phyloP scores from a whole-genome alignment of 352 stramenopile species.

The Phytophthora agathidicida region DNA sequence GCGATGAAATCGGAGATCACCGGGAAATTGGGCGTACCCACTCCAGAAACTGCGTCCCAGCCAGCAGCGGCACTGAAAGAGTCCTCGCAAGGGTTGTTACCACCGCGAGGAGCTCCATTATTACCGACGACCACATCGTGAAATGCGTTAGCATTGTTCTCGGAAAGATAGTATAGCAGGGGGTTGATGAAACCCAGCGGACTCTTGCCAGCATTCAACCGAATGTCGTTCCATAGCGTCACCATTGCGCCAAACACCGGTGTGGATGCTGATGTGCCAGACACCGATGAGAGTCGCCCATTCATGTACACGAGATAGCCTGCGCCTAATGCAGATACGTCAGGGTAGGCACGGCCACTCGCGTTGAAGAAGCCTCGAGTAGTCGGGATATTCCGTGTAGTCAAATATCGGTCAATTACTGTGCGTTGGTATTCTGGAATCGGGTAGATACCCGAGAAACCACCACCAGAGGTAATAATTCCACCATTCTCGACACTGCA shows the following conservation, averaged over 20 bases:
- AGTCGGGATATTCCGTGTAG: conserved; percentile 49
- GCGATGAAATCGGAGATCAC: conserved; percentile 65
- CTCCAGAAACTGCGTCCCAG: conserved; percentile 90
- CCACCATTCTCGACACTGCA: conserved; percentile 73
- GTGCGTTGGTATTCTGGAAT: conserved; percentile 79
- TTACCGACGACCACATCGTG: conserved; percentile 89
- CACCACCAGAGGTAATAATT: conserved; percentile 87
- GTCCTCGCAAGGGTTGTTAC: conserved; percentile 54
- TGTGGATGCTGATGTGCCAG: conserved; percentile 87
- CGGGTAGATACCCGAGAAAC: conserved; percentile 87
- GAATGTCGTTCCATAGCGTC: conserved; percentile 87
- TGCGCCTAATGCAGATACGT: conserved; percentile 82
- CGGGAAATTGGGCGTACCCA: conserved; percentile 86
- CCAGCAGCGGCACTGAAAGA: conserved; percentile 84
- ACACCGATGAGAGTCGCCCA: conserved; percentile 50
- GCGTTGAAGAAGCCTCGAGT: conserved; percentile 76
- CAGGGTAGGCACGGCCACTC: conserved; percentile 88
- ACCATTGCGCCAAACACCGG: conserved; percentile 88
- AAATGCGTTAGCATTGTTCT: conserved; percentile 65
- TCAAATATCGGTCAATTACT: conserved; percentile 72
- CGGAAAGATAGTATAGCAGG: conserved; percentile 80
- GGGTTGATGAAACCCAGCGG: conserved; percentile 90
- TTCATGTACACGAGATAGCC: conserved; percentile 75
- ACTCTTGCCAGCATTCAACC: conserved; percentile 78
- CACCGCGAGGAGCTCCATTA: conserved; percentile 69